phyloP scores from a whole-genome alignment of 148 eudicot genomes.

The Cornus controversa region DNA sequence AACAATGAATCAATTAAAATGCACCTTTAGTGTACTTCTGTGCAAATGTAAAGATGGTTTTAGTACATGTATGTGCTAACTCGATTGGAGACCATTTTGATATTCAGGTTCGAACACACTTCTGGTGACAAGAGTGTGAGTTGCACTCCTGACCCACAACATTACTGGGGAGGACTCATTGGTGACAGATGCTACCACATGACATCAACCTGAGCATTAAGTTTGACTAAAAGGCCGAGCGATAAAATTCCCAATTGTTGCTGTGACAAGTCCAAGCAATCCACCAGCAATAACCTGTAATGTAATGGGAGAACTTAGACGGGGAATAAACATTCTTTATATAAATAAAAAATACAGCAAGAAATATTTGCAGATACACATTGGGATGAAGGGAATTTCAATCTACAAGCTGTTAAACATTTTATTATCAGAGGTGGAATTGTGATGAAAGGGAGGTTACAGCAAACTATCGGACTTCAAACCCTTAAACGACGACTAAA shows the following conservation, averaged over 20 bases:
- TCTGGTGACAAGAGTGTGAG: neutral
- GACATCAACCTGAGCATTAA: neutral
- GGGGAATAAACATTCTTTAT: neutral
- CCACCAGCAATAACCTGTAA: conserved; percentile 80
- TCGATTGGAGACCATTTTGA: neutral
- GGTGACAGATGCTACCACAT: neutral
- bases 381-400: neutral
- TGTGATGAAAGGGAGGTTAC: too few relatives aligned
- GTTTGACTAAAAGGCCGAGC: conserved; percentile 5
- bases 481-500: too few relatives aligned
- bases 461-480: too few relatives aligned
- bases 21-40: neutral
- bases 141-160: neutral
- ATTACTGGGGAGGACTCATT: neutral
- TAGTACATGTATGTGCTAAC: neutral
- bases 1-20: neutral
- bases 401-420: neutral
- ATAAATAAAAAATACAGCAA: neutral
- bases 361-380: neutral
- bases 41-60: neutral
- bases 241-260: conserved; percentile 41
- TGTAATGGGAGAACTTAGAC: neutral
- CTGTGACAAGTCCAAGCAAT: conserved; percentile 56
- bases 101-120: neutral
- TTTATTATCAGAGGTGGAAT: too few relatives aligned